phyloP scores from a whole-genome alignment of 2,329 filamentous ascomycete genomes.

The Colletotrichum tanaceti region DNA sequence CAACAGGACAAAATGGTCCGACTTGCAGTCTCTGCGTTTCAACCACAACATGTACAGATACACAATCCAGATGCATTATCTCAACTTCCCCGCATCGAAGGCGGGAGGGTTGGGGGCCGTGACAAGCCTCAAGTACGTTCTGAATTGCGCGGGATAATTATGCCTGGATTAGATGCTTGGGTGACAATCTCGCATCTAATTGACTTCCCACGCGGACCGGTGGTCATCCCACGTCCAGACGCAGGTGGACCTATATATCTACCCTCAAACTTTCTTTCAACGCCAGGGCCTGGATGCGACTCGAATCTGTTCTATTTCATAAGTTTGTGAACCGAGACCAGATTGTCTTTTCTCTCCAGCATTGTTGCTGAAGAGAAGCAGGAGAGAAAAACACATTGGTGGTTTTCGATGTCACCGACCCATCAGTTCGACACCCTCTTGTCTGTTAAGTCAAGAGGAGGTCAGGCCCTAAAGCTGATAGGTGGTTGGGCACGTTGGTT shows the following conservation, averaged over 20 bases:
- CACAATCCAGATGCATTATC: too few relatives aligned
- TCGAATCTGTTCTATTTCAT: not conserved
- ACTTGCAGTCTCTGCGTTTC: too few relatives aligned
- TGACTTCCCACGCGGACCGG: constrained; percentile 14
- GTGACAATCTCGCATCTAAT: constrained; percentile 25
- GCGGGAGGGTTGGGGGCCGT: not conserved
- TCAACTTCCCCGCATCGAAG: constrained; percentile 1
- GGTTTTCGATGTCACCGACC: not conserved
- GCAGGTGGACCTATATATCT: constrained; percentile 37
- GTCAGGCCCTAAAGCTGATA: not conserved
- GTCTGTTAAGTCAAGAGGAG: not conserved
- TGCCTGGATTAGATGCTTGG: constrained; percentile 11
- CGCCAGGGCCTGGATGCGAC: constrained; percentile 16
- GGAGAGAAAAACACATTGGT: not conserved
- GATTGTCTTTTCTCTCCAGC: not conserved
- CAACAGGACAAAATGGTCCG: not conserved
- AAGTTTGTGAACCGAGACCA: not conserved
- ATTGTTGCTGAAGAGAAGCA: not conserved
- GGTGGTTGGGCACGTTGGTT: constrained; percentile 18
- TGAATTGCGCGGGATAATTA: not conserved
- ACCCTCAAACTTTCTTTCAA: constrained; percentile 41
- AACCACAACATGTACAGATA: too few relatives aligned
- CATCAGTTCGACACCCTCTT: constrained; percentile 1
- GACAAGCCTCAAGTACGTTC: too few relatives aligned
- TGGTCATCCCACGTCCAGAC: constrained; percentile 38